Conservation (phyloP, 2,329 filamentous ascomycete species). For the Colletotrichum camelliae region DNA sequence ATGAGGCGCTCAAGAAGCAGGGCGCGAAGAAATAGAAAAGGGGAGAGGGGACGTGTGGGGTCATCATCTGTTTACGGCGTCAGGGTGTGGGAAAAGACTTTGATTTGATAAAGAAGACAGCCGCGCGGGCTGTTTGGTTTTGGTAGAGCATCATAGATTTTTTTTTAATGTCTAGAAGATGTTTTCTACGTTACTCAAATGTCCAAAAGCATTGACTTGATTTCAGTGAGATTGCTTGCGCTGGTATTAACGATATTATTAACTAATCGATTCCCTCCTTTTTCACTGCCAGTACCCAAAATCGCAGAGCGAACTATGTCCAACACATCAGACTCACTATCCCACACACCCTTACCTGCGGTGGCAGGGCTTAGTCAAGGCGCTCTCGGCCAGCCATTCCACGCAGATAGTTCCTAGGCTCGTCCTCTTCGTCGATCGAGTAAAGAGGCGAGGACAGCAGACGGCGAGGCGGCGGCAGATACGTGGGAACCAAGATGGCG, state of each 20-base stretch:
- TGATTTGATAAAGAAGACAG: not conserved
- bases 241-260: not conserved
- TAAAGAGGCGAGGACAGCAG: not conserved
- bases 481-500: not conserved
- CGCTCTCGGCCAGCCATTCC: not conserved
- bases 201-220: not conserved
- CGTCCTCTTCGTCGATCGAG: not conserved
- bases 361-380: not conserved
- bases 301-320: not conserved
- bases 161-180: not conserved
- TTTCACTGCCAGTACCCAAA: not conserved
- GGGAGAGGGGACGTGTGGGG: not conserved
- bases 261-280: not conserved
- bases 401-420: not conserved
- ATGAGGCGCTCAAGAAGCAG: conserved; percentile 17
- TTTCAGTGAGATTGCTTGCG: not conserved
- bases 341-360: not conserved
- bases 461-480: not conserved
- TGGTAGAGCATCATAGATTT: not conserved
- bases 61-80: conserved; percentile 25
- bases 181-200: not conserved
- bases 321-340: not conserved
- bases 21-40: not conserved
- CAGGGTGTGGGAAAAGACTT: not conserved
- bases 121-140: not conserved